These are phyloP conservation scores for Chlorociboria aeruginascens DNA, from an alignment of 495 filamentous ascomycete genomes.

Conservation along the genomic window DNA sequence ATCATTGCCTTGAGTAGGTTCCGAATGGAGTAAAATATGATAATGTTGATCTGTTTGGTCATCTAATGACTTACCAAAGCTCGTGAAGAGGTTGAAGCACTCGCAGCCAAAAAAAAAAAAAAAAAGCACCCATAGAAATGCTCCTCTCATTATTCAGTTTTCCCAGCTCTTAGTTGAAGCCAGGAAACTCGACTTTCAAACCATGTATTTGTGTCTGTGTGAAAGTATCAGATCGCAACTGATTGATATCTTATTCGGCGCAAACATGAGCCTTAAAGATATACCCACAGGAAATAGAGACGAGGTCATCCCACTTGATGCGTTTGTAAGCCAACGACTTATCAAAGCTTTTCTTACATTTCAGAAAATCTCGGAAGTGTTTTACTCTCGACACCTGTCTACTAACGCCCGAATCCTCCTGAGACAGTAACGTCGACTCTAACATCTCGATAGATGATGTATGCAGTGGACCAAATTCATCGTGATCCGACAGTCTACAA, in stretches of 20 bases:
- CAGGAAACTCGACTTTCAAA: constrained; percentile 35
- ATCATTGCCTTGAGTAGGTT: too few species aligned
- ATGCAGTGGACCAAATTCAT: constrained; percentile 26
- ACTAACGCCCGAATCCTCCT: too few species aligned
- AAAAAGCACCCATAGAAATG: constrained; percentile 20
- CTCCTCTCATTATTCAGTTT: constrained; percentile 28
- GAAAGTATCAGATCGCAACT: constrained; percentile 32
- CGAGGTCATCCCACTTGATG: constrained; percentile 30
- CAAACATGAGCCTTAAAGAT: constrained; percentile 26
- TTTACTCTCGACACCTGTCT: too few species aligned
- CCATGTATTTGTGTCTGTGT: constrained; percentile 29
- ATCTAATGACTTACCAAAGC: constrained; percentile 25
- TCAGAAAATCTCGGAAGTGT: too few species aligned
- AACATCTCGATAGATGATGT: background rate
- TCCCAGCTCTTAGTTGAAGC: constrained; percentile 26
- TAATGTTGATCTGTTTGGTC: too few species aligned
- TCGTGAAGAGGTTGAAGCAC: constrained; percentile 28
- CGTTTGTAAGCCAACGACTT: constrained; percentile 18
- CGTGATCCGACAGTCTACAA: constrained; percentile 30
- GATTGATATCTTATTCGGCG: constrained; percentile 21
- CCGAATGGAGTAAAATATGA: too few species aligned
- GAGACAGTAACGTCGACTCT: too few species aligned
- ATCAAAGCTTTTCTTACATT: too few species aligned
- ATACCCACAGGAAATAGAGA: constrained; percentile 25
- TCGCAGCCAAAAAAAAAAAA: constrained; percentile 25